A percentile compares a stretch with the other conserved stretches of the same genome.
These are phyloP conservation scores for Aphanomyces euteiches DNA, from an alignment of 352 stramenopile genomes.

Conservation along the genomic window DNA sequence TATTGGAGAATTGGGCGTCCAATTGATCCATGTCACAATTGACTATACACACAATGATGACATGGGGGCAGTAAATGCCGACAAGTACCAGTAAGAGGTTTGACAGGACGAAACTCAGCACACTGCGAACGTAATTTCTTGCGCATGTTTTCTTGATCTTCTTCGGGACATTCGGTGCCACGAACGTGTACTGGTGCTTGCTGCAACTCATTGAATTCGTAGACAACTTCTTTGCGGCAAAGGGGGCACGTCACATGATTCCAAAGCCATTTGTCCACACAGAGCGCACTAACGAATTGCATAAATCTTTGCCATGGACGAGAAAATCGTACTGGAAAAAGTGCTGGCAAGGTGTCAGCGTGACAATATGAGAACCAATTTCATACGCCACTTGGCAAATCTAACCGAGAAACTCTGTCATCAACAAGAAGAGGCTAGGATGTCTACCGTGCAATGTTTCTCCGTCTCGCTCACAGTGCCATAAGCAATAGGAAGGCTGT, in stretches of 20 bases:
- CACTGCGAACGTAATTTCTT: conserved; percentile 24
- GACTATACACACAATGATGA: background rate
- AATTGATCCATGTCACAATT: background rate
- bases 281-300: conserved; percentile 53
- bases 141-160: conserved; percentile 14
- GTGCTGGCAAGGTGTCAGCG: conserved; percentile 67
- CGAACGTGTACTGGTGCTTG: background rate
- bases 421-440: background rate
- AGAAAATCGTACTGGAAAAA: conserved; percentile 75
- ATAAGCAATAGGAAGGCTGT: conserved; percentile 69
- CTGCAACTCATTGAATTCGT: background rate
- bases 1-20: conserved; percentile 4
- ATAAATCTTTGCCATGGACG: background rate
- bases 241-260: conserved; percentile 83
- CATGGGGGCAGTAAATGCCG: background rate
- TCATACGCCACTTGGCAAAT: conserved; percentile 82
- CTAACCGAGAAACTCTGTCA: background rate
- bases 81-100: conserved; percentile 9
- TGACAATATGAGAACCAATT: conserved; percentile 81
- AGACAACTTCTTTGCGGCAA: conserved; percentile 66
- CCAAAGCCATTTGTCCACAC: conserved; percentile 82
- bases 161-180: conserved; percentile 17
- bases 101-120: conserved; percentile 22
- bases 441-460: conserved; percentile 60
- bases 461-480: conserved; percentile 76